These are phyloP conservation scores for Pythium dissotocum DNA, from an alignment of 352 stramenopile genomes.

Conservation along the genomic window DNA sequence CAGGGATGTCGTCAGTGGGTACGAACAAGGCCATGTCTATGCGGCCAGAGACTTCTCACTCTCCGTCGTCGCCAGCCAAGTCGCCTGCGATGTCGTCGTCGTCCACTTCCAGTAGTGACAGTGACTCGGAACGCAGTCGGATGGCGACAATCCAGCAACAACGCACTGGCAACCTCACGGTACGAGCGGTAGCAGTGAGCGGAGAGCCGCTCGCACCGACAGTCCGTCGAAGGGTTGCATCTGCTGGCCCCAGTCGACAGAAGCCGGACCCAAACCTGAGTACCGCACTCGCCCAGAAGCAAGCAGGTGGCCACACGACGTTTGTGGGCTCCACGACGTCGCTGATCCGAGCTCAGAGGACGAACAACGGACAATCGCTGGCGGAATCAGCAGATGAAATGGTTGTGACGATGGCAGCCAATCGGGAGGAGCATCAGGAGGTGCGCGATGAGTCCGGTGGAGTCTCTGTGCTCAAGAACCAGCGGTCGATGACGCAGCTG, in stretches of 20 bases:
- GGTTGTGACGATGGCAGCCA: slow-evolving; percentile 39
- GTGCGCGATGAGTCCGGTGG: slow-evolving; percentile 14
- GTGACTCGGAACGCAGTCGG: not conserved
- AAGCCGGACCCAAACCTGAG: slow-evolving; percentile 10
- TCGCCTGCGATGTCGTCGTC: slow-evolving; percentile 20
- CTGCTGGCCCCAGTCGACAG: slow-evolving; percentile 24
- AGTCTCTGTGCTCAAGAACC: slow-evolving; percentile 31
- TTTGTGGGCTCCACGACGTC: slow-evolving; percentile 69
- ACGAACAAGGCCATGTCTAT: not conserved
- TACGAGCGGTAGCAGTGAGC: not conserved
- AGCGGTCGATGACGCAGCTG: slow-evolving; percentile 44
- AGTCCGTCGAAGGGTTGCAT: slow-evolving; percentile 17
- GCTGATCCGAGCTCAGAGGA: slow-evolving; percentile 61
- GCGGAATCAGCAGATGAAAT: slow-evolving; percentile 50
- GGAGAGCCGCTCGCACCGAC: not conserved
- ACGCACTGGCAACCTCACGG: not conserved
- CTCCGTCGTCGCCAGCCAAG: not conserved
- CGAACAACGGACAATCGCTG: slow-evolving; percentile 47
- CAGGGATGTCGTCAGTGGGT: not conserved
- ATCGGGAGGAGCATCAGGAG: slow-evolving; percentile 4
- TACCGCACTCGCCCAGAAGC: slow-evolving; percentile 11
- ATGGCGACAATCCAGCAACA: not conserved
- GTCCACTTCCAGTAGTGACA: slow-evolving; percentile 2
- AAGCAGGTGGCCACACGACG: slow-evolving; percentile 10
- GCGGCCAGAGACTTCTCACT: slow-evolving; percentile 7